Base-by-base conservation (phyloP, 768 basidiomycete species). In the Suillus ampliporus region DNA sequence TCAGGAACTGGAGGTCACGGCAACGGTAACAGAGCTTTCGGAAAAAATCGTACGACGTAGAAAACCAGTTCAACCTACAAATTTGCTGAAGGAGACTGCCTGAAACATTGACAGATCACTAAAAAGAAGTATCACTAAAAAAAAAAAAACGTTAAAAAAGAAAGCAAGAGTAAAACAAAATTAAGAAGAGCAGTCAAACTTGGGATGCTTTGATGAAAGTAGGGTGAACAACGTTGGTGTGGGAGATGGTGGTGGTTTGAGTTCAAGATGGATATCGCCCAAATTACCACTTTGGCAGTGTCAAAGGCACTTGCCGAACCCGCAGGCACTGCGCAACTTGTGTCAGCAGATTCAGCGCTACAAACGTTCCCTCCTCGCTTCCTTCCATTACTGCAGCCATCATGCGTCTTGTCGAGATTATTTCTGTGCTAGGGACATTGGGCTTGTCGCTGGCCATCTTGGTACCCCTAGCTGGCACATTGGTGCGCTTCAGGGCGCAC, bases 401-500 rank as follows among this genome's bases (percentile, higher is more conserved):
- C 65, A 76, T 78, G 72, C 69, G 74, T 35, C 47, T 83, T 59
- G 23, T 71, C 13, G 80, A 83, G 4, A 61, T 82, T 8, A 58
- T 85, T 13, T 69, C 87, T 5, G 59, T 84, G 19, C 65, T 78
- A 6, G 70, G 80, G 11, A 84, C 87, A 23, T 68, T 86, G 31
- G 76, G 77, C 26, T 48, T 89, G 40, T 86, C 84, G 40, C 74
- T 91, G n/a, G 80, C 77, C 40, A 71, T 90, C 31, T 77, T 86
- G 19, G 84, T 91, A 5, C 85, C 87, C 13, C 76, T 92, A 14
- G 82, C 85, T 9, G 92, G 91, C 5, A 80, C 88, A 14, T 80
- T 93, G 11, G 88, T 94, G 9, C 83, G 92, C 52, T 87, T 91
- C 72, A 83, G 93, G 75, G 91, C 90, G 35, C 92, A 94, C 71